Base-by-base conservation (phyloP, 169 alveolate species). In the Cytauxzoon felis region DNA sequence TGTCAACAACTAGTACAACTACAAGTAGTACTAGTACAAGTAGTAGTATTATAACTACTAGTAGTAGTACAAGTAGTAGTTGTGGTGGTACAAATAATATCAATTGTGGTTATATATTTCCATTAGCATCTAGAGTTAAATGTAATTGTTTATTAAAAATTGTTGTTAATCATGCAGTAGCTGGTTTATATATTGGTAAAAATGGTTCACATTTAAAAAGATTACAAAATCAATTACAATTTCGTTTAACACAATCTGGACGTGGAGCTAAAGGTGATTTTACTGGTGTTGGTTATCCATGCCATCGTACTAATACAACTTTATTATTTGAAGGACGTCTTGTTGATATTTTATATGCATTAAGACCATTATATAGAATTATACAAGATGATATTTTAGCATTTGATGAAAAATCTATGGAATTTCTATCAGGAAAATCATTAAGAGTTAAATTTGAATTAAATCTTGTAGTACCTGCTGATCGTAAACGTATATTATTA, bases 261-360 rank as follows among this genome's bases (percentile, higher is more conserved):
- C 26, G 82, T 9, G 82, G 76, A 9, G 21, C 41, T 27, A 34
- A 58, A 33, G 82, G 82, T 23, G 82, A 60, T 27, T 72, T 72
- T 53, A 72, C 82, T 1, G 82, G 82, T 5, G 78, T 72, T 1
- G 82, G 82, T 2, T 72, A 61, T 34, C 82, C 82, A 16, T 72
- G 82, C 51, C 82, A 72, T 47, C 54, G 82, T 18, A 62, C 82
- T 1, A 72, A 72, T 63, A 72, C 82, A 16, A 65, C 82, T 23
- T 51, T 72, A 60, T 59, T 72, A 18, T 72, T 72, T 36, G 67
- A 72, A 27, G 82, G 82, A 27, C 27, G 21, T 1, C 68, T 72
- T 45, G 78, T 60, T n/a, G 70, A 72, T 56, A 72, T 72, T 7
- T 61, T 72, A 24, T 21, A 56, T 0, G 82, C 73, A 11, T 62